A percentile compares a stretch with the other conserved stretches of the same genome.
These are phyloP conservation scores for Suillus hirtellus DNA, from an alignment of 768 basidiomycete genomes.

Conservation along the genomic window DNA sequence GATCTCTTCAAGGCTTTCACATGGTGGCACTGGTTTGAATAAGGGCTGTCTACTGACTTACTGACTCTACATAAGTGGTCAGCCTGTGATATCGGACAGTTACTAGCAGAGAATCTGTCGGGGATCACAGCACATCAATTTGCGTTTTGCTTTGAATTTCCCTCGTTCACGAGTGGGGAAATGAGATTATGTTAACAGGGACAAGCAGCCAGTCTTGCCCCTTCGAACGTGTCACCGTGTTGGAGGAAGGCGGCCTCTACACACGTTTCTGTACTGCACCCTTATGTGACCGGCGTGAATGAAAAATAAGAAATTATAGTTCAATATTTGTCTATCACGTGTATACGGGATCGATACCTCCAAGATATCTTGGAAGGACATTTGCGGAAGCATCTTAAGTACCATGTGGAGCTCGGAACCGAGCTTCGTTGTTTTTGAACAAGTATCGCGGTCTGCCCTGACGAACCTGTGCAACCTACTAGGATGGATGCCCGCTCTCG, in stretches of 20 bases:
- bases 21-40: background rate
- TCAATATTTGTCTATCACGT: background rate
- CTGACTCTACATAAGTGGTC: background rate
- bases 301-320: too few species aligned
- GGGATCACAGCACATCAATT: slow-evolving; percentile 11
- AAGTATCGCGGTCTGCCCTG: slow-evolving; percentile 12
- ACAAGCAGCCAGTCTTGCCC: background rate
- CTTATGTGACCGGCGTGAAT: too few species aligned
- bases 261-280: slow-evolving; percentile 5
- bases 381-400: too few species aligned
- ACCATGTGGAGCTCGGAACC: slow-evolving; percentile 37
- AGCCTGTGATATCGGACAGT: background rate
- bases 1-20: background rate
- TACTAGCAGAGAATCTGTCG: background rate
- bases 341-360: background rate
- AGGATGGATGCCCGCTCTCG: slow-evolving; percentile 27
- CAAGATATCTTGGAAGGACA: slow-evolving; percentile 13
- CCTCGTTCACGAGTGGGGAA: slow-evolving; percentile 18
- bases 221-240: slow-evolving; percentile 4
- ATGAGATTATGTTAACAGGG: background rate
- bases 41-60: background rate
- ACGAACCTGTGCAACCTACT: slow-evolving; percentile 19
- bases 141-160: background rate
- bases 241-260: background rate
- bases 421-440: slow-evolving; percentile 36